phyloP scores from a whole-genome alignment of 495 filamentous ascomycete genomes.

The Aspergillus diversus region DNA sequence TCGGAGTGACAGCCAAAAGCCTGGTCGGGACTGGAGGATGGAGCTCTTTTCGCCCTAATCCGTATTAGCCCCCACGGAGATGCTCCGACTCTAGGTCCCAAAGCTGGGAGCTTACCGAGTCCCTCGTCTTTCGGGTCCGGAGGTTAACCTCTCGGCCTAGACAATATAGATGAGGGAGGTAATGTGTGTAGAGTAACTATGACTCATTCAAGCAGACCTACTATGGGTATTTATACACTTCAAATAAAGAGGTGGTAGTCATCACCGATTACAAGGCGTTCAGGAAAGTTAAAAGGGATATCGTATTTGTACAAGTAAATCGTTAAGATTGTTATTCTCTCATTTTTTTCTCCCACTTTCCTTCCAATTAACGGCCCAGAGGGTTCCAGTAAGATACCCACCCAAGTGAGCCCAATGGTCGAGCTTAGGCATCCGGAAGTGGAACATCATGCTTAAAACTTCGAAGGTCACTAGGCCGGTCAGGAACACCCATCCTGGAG shows the following conservation, averaged over 20 bases:
- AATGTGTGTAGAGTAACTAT: no score
- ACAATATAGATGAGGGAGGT: no score
- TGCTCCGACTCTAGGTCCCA: background rate
- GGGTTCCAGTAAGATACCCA: constrained; percentile 59
- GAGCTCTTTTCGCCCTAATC: background rate
- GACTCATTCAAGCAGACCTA: no score
- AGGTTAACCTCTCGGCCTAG: no score
- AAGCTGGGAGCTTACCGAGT: background rate
- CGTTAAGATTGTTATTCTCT: constrained; percentile 15
- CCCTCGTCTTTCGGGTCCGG: background rate
- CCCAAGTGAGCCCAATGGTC: constrained; percentile 77
- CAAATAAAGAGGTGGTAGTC: no score
- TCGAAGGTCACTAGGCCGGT: constrained; percentile 44
- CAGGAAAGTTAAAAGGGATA: no score
- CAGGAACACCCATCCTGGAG: constrained; percentile 42
- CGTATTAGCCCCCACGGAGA: background rate
- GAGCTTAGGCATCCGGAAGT: constrained; percentile 40
- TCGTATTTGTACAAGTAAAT: no score
- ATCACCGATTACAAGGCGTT: no score
- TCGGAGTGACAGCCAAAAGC: no score
- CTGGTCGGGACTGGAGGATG: background rate
- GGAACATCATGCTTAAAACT: constrained; percentile 36
- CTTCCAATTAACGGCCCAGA: constrained; percentile 36
- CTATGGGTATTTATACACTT: no score
- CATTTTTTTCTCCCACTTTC: constrained; percentile 26